Evolutionary conservation across 495 filamentous ascomycete genomes (phyloP).

Genomic region (Aspergillus leporis): DNA sequence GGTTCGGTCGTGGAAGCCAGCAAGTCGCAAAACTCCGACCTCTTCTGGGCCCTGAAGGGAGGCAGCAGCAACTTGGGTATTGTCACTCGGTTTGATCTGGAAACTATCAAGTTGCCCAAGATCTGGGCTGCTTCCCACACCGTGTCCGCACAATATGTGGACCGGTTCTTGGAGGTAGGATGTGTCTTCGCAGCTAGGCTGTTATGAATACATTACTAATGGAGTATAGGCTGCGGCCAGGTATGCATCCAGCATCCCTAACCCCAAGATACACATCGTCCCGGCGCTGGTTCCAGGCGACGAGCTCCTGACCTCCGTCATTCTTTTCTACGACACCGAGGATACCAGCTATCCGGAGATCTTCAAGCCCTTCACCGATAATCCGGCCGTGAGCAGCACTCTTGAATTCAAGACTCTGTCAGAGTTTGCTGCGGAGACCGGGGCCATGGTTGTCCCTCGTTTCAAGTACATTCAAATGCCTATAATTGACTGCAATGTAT

Average conservation of each 20-base stretch:
- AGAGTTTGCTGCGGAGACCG: conserved; percentile 32
- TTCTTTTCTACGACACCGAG: conserved; percentile 41
- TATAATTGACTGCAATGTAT: background rate
- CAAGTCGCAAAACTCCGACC: conserved; percentile 50
- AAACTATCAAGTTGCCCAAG: conserved; percentile 49
- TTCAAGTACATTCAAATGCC: conserved; percentile 29
- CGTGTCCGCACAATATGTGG: conserved; percentile 29
- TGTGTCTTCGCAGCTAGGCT: background rate
- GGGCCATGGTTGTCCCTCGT: conserved; percentile 24
- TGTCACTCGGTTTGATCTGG: conserved; percentile 50
- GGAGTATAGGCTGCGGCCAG: conserved; percentile 26
- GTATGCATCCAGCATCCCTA: conserved; percentile 32
- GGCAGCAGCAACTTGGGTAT: conserved; percentile 57
- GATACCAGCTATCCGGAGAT: conserved; percentile 29
- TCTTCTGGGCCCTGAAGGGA: conserved; percentile 61
- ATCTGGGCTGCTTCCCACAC: conserved; percentile 46
- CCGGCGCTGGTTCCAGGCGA: conserved; percentile 33
- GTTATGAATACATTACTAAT: background rate
- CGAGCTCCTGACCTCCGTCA: conserved; percentile 31
- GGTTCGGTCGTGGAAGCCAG: conserved; percentile 56
- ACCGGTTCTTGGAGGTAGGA: conserved; percentile 31
- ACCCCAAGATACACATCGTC: conserved; percentile 37
- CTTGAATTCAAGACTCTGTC: conserved; percentile 36
- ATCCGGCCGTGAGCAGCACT: conserved; percentile 33
- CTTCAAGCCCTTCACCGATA: conserved; percentile 40